phyloP scores from a whole-genome alignment of 345 rosid genomes.

The Murraya koenigii region DNA sequence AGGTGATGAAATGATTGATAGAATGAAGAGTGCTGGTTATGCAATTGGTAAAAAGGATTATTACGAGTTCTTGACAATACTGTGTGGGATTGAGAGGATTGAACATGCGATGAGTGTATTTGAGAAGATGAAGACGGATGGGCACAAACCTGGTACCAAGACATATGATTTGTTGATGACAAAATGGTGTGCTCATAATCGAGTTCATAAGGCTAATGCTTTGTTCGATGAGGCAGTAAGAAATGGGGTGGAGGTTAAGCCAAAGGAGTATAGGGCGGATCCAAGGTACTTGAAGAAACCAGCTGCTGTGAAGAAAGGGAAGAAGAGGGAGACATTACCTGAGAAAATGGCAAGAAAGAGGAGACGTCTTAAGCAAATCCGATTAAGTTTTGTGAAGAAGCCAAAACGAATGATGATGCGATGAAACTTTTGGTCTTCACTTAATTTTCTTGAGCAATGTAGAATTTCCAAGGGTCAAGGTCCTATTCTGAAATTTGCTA shows the following conservation, averaged over 20 bases:
- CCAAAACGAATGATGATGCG: slow-evolving; percentile 59
- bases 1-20: slow-evolving; percentile 92
- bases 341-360: slow-evolving; percentile 94
- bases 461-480: background rate
- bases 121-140: slow-evolving; percentile 74
- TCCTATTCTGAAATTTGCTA: background rate
- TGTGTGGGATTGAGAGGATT: slow-evolving; percentile 95
- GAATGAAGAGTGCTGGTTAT: slow-evolving; percentile 79
- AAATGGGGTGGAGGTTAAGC: slow-evolving; percentile 65
- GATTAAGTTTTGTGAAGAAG: slow-evolving; percentile 88
- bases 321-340: slow-evolving; percentile 90
- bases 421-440: slow-evolving; percentile 16
- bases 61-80: slow-evolving; percentile 67
- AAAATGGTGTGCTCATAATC: slow-evolving; percentile 66
- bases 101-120: slow-evolving; percentile 88
- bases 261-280: slow-evolving; percentile 69
- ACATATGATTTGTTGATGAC: slow-evolving; percentile 82
- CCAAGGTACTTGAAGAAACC: slow-evolving; percentile 61
- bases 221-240: slow-evolving; percentile 64
- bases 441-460: background rate
- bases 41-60: slow-evolving; percentile 58
- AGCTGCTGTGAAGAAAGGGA: slow-evolving; percentile 56
- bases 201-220: slow-evolving; percentile 69
- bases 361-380: slow-evolving; percentile 74
- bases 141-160: slow-evolving; percentile 71